Base-by-base conservation (phyloP, 345 rosid species). In the Capsella bursapastoris region DNA sequence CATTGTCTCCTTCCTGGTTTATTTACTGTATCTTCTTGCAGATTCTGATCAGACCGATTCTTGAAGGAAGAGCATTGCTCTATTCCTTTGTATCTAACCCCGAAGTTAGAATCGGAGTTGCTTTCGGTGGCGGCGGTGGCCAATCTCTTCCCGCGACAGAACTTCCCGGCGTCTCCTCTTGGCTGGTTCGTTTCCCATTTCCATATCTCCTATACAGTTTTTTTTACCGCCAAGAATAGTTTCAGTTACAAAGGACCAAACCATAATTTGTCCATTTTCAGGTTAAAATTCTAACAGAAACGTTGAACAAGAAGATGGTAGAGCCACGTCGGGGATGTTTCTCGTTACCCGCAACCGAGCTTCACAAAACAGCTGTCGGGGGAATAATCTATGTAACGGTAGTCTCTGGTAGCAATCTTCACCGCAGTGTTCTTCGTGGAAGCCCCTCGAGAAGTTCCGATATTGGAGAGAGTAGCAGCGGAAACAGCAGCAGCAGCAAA, bases 81-180 rank as follows among this genome's bases (percentile, higher is more conserved):
- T 92, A 90, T 80, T 95, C 97, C 28, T 95, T 95, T 84, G 80
- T 89, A 51, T 84, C 96, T 3, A 77, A 78, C 32, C 99, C 99
- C 25, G 92, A 95, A 65, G 92, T 92, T 38, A 83, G 96, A 79
- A 86, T 92, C 37, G 93, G 97, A 78, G 82, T 95, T 74, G 97
- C 97, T 72, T 95, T 95, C 62, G 99, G 99, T 61, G 90, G 99
- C 79, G 97, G 99, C 16, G 97, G 95, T 75, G 91, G 97, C 81
- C 96, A 95, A 64, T 87, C 95, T 35, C 84, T 91, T 63, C 98
- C 98, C 25, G 96, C 92, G 7, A 94, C 97, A 5, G 99, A 83
- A 78, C 90, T 94, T 35, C 99, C 99, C 9, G 99, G 97, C 6
- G 97, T 94, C 75, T 91, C 99, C 64, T 87, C 97, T 72, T 94